Conservation (phyloP, 176 grass and related monocot species). For the Carex parvula region DNA sequence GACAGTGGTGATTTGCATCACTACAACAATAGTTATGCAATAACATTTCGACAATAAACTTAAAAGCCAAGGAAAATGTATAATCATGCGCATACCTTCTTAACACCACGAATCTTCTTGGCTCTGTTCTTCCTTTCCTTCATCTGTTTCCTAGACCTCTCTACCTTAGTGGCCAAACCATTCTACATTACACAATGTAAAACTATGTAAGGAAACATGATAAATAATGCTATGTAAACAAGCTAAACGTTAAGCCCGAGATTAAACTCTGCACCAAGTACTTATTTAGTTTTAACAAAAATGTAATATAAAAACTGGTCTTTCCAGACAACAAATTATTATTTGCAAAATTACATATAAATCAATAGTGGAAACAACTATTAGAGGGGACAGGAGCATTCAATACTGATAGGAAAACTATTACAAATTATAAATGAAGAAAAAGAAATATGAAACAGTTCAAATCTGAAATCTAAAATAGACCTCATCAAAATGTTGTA, state of each 20-base stretch:
- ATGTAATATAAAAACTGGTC: neutral
- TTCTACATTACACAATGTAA: slow-evolving; percentile 41
- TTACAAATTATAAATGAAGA: neutral
- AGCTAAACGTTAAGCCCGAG: neutral
- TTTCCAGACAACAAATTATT: neutral
- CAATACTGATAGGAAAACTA: neutral
- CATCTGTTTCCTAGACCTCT: slow-evolving; percentile 93
- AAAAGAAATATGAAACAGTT: neutral
- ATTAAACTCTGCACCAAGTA: neutral
- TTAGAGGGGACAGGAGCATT: neutral
- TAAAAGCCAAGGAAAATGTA: neutral
- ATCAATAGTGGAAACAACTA: neutral
- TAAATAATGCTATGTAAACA: neutral
- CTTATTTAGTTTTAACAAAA: neutral
- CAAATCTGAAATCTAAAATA: neutral
- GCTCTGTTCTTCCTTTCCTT: slow-evolving; percentile 90
- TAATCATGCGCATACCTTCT: slow-evolving; percentile 44
- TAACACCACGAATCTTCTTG: slow-evolving; percentile 82
- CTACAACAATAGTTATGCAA: neutral
- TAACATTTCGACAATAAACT: neutral
- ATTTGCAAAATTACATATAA: neutral
- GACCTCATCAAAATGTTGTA: neutral
- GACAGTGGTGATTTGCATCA: neutral
- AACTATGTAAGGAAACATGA: slow-evolving; percentile 1
- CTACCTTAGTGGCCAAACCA: slow-evolving; percentile 88